phyloP scores from a whole-genome alignment of 108 stramenopile genomes.

The Pseudonitzschia multiseries region DNA sequence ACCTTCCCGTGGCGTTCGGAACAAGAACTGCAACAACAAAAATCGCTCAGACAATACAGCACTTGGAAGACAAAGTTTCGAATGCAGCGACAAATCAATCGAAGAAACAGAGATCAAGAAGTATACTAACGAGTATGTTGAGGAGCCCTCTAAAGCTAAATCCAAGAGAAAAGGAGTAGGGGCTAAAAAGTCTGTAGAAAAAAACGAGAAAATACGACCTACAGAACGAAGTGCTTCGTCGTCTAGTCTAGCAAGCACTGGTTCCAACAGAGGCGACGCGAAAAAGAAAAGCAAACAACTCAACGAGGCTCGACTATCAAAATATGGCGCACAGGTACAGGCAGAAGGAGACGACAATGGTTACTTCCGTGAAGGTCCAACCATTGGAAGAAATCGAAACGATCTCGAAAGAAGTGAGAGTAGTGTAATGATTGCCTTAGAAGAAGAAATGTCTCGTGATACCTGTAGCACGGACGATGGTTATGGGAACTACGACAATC shows the following conservation, averaged over 20 bases:
- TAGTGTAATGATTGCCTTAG: slow-evolving; percentile 6
- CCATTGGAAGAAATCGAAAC: not conserved
- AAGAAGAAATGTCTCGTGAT: slow-evolving; percentile 11
- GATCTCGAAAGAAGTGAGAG: not conserved
- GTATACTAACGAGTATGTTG: too few species aligned
- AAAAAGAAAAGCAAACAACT: slow-evolving; percentile 21
- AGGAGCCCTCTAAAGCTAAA: too few species aligned
- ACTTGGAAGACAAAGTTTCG: not conserved
- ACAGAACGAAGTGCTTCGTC: not conserved
- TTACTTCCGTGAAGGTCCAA: slow-evolving; percentile 3
- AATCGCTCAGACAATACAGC: not conserved
- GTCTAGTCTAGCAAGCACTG: slow-evolving; percentile 6
- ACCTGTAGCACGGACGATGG: not conserved
- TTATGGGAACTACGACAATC: not conserved
- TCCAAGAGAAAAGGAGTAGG: too few species aligned
- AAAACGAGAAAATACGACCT: not conserved
- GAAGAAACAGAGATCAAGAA: not conserved
- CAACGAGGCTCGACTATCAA: slow-evolving; percentile 32
- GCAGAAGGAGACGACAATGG: slow-evolving; percentile 19
- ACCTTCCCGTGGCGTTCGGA: not conserved
- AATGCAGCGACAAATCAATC: not conserved
- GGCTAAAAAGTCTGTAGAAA: too few species aligned
- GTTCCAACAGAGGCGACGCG: not conserved
- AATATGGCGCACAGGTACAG: slow-evolving; percentile 38
- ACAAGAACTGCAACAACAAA: slow-evolving; percentile 13